These are phyloP conservation scores for Gossypium trilobum DNA, from an alignment of 441 rosid species.

Conservation along the genomic window DNA sequence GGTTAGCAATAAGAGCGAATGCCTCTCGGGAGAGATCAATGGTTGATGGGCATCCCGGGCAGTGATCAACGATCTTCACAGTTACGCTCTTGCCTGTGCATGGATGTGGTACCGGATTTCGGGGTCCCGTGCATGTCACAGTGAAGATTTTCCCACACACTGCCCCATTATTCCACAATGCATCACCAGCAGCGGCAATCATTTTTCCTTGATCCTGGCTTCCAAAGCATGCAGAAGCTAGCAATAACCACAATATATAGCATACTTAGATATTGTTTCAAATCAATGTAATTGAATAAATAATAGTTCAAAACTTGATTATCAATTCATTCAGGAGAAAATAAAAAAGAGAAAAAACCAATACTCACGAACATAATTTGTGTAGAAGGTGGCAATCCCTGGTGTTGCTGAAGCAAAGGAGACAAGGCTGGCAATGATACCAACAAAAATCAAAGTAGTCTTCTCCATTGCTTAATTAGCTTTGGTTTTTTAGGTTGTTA, in stretches of 20 bases:
- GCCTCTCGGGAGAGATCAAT: slow-evolving; percentile 22
- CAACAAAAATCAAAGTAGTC: not conserved
- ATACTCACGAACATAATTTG: slow-evolving; percentile 16
- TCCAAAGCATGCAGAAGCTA: slow-evolving; percentile 22
- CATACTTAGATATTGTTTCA: not conserved
- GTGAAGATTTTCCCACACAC: slow-evolving; percentile 22
- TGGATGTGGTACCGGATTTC: slow-evolving; percentile 20
- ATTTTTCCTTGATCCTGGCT: not conserved
- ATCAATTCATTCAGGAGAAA: not conserved
- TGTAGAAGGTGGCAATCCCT: slow-evolving; percentile 24
- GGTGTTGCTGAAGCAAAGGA: slow-evolving; percentile 8
- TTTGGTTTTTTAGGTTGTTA: not conserved
- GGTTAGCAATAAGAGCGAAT: slow-evolving; percentile 22
- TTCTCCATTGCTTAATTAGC: not conserved
- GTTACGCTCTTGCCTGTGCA: slow-evolving; percentile 22
- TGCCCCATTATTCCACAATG: slow-evolving; percentile 22
- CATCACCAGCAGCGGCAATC: slow-evolving; percentile 23
- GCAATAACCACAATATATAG: not conserved
- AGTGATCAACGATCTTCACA: slow-evolving; percentile 21
- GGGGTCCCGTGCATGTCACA: slow-evolving; percentile 21
- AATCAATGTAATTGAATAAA: not conserved
- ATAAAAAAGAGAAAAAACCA: not conserved
- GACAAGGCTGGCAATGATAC: not conserved
- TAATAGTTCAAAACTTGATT: not conserved
- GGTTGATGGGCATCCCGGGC: slow-evolving; percentile 11